Conservation (phyloP, 371 early-diverging fungal genomes). For the Saksenaea oblongispora region DNA sequence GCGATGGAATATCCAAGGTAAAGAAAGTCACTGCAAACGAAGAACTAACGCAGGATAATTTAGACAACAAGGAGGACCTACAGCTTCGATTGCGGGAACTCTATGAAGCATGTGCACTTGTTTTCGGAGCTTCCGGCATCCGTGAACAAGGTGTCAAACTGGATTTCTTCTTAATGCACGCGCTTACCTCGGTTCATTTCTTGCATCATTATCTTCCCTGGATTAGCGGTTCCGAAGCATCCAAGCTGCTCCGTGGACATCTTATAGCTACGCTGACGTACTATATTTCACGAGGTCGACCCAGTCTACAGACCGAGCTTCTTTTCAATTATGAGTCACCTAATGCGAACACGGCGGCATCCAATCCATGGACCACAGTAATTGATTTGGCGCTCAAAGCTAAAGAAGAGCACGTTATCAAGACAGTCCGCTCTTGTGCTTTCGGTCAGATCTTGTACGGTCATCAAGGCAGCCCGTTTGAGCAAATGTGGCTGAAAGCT, state of each 20-base stretch:
- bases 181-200: conserved; percentile 55
- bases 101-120: conserved; percentile 21
- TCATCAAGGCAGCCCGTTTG: conserved; percentile 9
- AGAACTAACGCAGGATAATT: not conserved
- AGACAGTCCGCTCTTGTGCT: conserved; percentile 51
- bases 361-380: conserved; percentile 51
- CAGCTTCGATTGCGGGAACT: conserved; percentile 40
- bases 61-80: conserved; percentile 30
- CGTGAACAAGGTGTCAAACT: conserved; percentile 26
- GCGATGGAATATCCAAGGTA: conserved; percentile 38
- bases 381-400: conserved; percentile 44
- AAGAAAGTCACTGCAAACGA: not conserved
- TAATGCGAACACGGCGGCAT: not conserved
- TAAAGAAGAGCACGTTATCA: conserved; percentile 57
- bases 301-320: conserved; percentile 34
- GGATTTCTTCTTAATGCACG: conserved; percentile 59
- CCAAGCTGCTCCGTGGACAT: conserved; percentile 43
- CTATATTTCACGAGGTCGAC: conserved; percentile 47
- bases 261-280: conserved; percentile 27
- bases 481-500: conserved; percentile 28
- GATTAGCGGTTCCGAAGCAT: conserved; percentile 36
- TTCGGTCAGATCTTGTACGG: conserved; percentile 45
- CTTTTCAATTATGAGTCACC: conserved; percentile 31
- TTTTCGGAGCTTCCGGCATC: conserved; percentile 34
- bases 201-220: conserved; percentile 39